A percentile compares a stretch with the other conserved stretches of the same genome.
phyloP scores from a whole-genome alignment of 1,139 yeast species.

The Geotrichum europaeum region DNA sequence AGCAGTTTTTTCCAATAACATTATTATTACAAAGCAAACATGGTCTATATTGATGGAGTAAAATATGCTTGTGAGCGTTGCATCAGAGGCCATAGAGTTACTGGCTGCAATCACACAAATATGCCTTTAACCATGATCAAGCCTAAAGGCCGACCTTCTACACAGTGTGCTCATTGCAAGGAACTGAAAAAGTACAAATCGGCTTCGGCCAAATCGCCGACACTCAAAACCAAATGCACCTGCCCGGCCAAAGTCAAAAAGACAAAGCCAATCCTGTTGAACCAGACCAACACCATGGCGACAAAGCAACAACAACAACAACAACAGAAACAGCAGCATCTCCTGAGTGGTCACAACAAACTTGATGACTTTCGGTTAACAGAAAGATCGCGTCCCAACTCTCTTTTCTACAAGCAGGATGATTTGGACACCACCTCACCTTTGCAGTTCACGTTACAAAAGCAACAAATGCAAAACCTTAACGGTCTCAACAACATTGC shows the following conservation, averaged over 20 bases:
- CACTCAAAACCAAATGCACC: constrained; percentile 41
- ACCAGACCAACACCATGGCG: not conserved
- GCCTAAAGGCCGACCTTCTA: constrained; percentile 92
- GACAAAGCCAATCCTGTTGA: constrained; percentile 17
- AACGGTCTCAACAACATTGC: not conserved
- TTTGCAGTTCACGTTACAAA: not conserved
- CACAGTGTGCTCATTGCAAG: constrained; percentile 85
- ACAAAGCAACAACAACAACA: constrained; percentile 1
- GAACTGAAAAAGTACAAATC: constrained; percentile 66
- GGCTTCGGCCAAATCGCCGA: constrained; percentile 69
- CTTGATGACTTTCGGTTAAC: not conserved
- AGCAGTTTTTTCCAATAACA: not conserved
- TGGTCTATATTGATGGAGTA: constrained; percentile 87
- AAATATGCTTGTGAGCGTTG: constrained; percentile 96
- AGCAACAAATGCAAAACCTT: not conserved
- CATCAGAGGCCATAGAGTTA: constrained; percentile 91
- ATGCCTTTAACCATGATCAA: constrained; percentile 87
- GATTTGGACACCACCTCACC: not conserved
- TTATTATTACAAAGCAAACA: constrained; percentile 28
- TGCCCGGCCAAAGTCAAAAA: constrained; percentile 50
- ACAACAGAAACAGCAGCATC: not conserved
- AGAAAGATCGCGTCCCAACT: not conserved
- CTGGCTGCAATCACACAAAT: constrained; percentile 88
- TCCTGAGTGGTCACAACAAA: not conserved
- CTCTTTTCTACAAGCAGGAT: not conserved